Percentiles rank a stretch among this genome's conserved stretches.
Conservation (phyloP, 169 alveolate species). For the Eimeria necatrix region DNA sequence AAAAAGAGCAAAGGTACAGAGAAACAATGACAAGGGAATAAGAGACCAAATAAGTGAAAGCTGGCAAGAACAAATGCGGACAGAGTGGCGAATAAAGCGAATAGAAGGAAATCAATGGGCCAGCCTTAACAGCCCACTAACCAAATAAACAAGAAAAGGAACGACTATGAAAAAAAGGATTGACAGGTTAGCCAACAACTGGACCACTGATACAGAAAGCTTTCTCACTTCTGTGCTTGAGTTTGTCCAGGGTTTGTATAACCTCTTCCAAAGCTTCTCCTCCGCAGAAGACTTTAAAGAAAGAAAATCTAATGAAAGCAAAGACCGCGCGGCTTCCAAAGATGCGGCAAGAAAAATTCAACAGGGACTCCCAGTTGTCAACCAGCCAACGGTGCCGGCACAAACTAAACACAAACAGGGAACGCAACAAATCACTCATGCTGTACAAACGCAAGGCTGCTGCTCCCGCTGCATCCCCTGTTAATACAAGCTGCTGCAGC, state of each 20-base stretch:
- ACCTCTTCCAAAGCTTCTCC: conserved; percentile 54
- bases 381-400: conserved; percentile 33
- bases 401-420: conserved; percentile 1
- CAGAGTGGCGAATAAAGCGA: not conserved
- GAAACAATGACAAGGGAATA: too few species aligned
- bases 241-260: conserved; percentile 14
- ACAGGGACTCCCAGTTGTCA: conserved; percentile 24
- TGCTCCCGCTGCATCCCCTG: conserved; percentile 17
- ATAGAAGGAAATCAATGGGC: not conserved
- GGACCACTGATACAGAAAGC: too few species aligned
- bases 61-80: not conserved
- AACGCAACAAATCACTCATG: conserved; percentile 16
- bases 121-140: not conserved
- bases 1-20: too few species aligned
- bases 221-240: conserved; percentile 9
- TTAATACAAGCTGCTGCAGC: not conserved
- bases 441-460: not conserved
- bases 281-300: conserved; percentile 79
- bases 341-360: not conserved
- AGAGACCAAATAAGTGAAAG: too few species aligned
- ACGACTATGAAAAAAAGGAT: not conserved
- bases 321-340: not conserved
- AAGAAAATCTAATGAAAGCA: not conserved
- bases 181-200: not conserved
- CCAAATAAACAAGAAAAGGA: not conserved